Conservation (phyloP, 164 flowering plant genomes). For the Echeveria elegans region DNA sequence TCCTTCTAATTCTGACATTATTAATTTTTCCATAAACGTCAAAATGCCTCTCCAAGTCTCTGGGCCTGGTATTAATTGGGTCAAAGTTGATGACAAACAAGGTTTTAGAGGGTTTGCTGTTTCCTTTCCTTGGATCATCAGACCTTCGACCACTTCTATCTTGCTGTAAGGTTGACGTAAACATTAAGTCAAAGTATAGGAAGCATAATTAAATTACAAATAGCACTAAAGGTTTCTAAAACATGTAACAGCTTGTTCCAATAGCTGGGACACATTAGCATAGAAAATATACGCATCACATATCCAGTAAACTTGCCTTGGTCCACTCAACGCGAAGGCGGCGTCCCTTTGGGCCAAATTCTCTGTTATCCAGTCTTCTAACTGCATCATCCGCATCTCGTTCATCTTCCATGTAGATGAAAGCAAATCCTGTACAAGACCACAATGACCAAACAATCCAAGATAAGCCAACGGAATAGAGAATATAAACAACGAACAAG, state of each 20-base stretch:
- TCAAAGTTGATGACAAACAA: slow-evolving; percentile 94
- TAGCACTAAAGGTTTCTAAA: neutral
- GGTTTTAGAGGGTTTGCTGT: slow-evolving; percentile 71
- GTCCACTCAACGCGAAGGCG: slow-evolving; percentile 98
- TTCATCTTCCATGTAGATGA: slow-evolving; percentile 96
- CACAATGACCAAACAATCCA: too few species aligned
- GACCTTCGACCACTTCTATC: slow-evolving; percentile 73
- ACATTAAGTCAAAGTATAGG: neutral
- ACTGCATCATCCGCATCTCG: slow-evolving; percentile 97
- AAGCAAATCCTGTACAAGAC: slow-evolving; percentile 73
- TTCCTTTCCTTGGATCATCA: slow-evolving; percentile 56
- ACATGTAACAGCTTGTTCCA: neutral
- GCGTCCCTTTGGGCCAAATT: slow-evolving; percentile 92
- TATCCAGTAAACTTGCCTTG: slow-evolving; percentile 35
- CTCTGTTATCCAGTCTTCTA: slow-evolving; percentile 63
- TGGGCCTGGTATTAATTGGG: slow-evolving; percentile 60
- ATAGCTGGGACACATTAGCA: too few species aligned
- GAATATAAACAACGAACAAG: too few species aligned
- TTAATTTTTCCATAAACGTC: slow-evolving; percentile 86
- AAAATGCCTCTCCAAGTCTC: slow-evolving; percentile 91
- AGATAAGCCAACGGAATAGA: too few species aligned
- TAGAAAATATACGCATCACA: neutral
- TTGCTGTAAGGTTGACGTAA: slow-evolving; percentile 38
- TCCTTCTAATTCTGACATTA: slow-evolving; percentile 81
- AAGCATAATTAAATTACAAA: neutral